A percentile compares a stretch with the other conserved stretches of the same genome.
These are phyloP conservation scores for Sugiyamaella smithiae DNA, from an alignment of 805 yeast genomes.

Conservation along the genomic window DNA sequence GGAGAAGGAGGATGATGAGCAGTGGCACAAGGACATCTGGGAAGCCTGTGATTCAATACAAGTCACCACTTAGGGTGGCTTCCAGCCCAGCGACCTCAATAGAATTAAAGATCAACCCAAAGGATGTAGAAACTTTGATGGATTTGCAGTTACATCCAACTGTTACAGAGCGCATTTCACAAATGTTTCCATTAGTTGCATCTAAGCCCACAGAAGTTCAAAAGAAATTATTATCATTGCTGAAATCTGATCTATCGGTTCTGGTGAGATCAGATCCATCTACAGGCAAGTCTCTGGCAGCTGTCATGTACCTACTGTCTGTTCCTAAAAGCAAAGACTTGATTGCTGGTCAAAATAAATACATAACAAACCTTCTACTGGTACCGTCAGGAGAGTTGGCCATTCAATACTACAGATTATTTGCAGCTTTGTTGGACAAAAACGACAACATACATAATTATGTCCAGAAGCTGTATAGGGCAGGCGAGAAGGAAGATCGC, in stretches of 20 bases:
- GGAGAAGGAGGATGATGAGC: no score
- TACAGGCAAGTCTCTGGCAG: constrained; percentile 36
- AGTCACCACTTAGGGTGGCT: not conserved
- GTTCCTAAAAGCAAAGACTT: constrained; percentile 6
- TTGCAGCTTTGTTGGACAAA: constrained; percentile 13
- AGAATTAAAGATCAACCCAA: constrained; percentile 26
- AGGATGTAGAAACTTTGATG: constrained; percentile 20
- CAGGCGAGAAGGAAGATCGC: constrained; percentile 24
- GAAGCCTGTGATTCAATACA: constrained; percentile 1
- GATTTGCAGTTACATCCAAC: constrained; percentile 16
- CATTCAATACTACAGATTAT: constrained; percentile 29
- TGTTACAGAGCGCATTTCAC: not conserved
- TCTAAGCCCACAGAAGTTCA: constrained; percentile 29
- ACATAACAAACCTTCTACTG: constrained; percentile 29
- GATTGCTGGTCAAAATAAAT: constrained; percentile 8
- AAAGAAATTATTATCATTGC: constrained; percentile 29
- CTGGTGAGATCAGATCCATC: constrained; percentile 32
- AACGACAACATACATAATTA: constrained; percentile 13
- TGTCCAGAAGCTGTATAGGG: constrained; percentile 31
- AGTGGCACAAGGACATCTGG: no score
- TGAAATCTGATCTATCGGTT: constrained; percentile 31
- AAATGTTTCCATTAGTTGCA: not conserved
- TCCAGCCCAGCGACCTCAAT: not conserved
- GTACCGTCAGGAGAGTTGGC: constrained; percentile 37
- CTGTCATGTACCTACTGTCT: constrained; percentile 28